Evolutionary conservation across 805 yeast species (phyloP).

Genomic region (Candida orba): DNA sequence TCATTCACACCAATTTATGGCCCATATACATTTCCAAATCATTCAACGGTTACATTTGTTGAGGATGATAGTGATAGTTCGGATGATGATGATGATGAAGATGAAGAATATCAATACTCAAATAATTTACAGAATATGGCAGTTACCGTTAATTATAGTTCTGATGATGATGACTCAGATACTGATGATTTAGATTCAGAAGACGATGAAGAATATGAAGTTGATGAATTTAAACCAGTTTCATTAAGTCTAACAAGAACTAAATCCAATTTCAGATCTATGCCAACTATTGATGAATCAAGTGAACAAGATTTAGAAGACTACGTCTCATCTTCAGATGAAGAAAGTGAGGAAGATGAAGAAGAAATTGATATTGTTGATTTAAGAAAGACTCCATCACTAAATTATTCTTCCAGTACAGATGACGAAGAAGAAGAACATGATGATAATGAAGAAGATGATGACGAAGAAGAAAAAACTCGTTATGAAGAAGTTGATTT

Average conservation of each 20-base stretch:
- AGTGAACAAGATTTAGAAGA: slow-evolving; percentile 17
- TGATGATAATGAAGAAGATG: slow-evolving; percentile 4
- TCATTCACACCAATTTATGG: slow-evolving; percentile 9
- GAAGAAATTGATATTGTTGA: slow-evolving; percentile 19
- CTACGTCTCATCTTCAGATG: slow-evolving; percentile 9
- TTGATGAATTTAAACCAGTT: slow-evolving; percentile 7
- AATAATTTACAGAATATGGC: not conserved
- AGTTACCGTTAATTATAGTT: slow-evolving; percentile 4
- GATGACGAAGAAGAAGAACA: slow-evolving; percentile 13
- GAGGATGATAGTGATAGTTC: slow-evolving; percentile 9
- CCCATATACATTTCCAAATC: slow-evolving; percentile 2
- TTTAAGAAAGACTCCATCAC: slow-evolving; percentile 11
- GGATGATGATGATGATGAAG: slow-evolving; percentile 15
- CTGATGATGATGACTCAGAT: slow-evolving; percentile 8
- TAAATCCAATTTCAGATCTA: slow-evolving; percentile 11
- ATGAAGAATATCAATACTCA: slow-evolving; percentile 9
- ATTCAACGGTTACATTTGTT: slow-evolving; percentile 8
- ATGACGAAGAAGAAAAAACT: slow-evolving; percentile 5
- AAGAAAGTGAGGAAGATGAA: slow-evolving; percentile 1
- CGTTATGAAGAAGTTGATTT: slow-evolving; percentile 5
- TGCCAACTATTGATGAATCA: slow-evolving; percentile 21
- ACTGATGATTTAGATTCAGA: not conserved
- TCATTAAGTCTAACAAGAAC: slow-evolving; percentile 2
- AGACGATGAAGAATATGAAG: slow-evolving; percentile 5
- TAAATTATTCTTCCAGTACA: slow-evolving; percentile 13